Base-by-base conservation (phyloP, 176 grass and related monocot genomes). In the Eragrostis curvula region DNA sequence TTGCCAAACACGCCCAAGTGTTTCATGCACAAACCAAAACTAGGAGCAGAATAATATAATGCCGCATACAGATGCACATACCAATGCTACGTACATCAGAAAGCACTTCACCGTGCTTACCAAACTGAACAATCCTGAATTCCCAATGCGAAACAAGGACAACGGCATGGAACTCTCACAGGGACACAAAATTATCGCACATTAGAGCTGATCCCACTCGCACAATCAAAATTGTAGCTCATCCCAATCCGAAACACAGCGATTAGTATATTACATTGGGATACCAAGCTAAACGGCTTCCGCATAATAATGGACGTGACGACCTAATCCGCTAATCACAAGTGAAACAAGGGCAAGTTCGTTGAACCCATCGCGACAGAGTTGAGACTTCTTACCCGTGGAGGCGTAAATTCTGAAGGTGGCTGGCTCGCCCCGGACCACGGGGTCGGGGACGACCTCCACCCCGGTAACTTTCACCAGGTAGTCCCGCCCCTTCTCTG, bases 341-440 rank as follows among this genome's bases (percentile, higher is more conserved):
- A 45, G 40, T 45, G 21, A 69, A 13, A 13, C 18, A 40, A 12
- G 30, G 46, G 18, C 0, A 7, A 52, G 7, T 40, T 9, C 20
- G 12, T 24, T 41, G 20, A 53, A 11, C 44, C 12, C 51, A 18
- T 62, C 13, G 46, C 73, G 55, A 52, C 17, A 21, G 65, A 63
- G 12, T 61, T 61, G 5, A 30, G 39, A 49, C n/a, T 40, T 7
- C 14, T 77, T 89, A 97, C 95, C 90, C 45, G 95, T 92, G 70
- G 65, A 92, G 65, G 92, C 92, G 53, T 87, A 92, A 78, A 92
- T 94, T 49, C 83, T 94, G 73, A 97, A 97, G 67, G 80, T 90
- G 67, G 85, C 92, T 17, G 81, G 81, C 74, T 90, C 18, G 68
- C 95, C 92, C 65, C 90, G 74, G 29, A 86, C 58, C 68, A 97